Evolutionary conservation across 2,329 filamentous ascomycete species (phyloP).

Genomic region (Venturia nashicola): DNA sequence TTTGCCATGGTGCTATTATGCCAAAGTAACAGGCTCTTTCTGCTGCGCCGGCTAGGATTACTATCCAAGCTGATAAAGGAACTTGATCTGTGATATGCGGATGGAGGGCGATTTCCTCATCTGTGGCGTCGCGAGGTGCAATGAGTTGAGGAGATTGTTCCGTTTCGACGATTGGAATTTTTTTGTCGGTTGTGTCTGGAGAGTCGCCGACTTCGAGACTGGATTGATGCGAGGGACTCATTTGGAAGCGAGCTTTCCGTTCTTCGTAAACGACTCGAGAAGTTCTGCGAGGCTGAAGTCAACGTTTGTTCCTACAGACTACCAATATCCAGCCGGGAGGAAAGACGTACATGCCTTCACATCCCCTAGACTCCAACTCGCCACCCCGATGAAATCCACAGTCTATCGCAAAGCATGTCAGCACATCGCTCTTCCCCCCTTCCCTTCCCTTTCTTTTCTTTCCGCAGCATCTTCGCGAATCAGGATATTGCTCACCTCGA

Average conservation of each 20-base stretch:
- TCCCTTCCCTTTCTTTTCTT: neutral
- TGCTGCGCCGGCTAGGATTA: neutral
- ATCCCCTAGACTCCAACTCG: neutral
- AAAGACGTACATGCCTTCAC: neutral
- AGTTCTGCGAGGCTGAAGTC: neutral
- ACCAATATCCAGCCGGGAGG: neutral
- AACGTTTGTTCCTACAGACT: neutral
- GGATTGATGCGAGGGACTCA: neutral
- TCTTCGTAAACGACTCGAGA: neutral
- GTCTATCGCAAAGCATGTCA: neutral
- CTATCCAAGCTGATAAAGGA: neutral
- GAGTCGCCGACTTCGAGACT: neutral
- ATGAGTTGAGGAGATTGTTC: neutral
- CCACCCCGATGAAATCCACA: neutral
- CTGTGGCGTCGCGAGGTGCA: neutral
- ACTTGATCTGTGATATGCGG: constrained; percentile 3
- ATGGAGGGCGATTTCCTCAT: neutral
- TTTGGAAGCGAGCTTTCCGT: neutral
- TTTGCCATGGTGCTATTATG: constrained; percentile 24
- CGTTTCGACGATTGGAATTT: neutral
- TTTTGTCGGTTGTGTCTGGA: neutral
- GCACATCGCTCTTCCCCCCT: neutral
- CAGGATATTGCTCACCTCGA: neutral
- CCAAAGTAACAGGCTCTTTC: constrained; percentile 9
- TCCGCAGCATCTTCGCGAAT: neutral